Evolutionary conservation across 179 eudicot genomes (phyloP).

Genomic region (Pouteria campechiana): DNA sequence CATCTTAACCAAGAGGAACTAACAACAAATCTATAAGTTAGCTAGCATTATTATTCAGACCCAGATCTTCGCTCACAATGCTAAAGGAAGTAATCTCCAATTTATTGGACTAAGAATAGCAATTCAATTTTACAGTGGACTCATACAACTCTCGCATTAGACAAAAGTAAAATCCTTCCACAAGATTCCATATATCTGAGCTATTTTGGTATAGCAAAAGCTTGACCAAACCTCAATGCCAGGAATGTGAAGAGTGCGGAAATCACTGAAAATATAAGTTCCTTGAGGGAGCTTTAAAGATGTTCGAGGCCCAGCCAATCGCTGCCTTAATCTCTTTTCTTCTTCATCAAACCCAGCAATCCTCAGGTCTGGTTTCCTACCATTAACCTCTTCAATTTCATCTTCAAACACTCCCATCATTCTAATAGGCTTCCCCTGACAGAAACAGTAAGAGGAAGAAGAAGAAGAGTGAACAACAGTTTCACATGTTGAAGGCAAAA

Average conservation of each 20-base stretch:
- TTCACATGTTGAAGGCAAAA: neutral
- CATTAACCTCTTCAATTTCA: constrained; percentile 66
- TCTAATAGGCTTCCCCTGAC: constrained; percentile 62
- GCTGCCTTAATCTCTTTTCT: constrained; percentile 64
- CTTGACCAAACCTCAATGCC: constrained; percentile 52
- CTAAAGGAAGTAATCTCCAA: too few species aligned
- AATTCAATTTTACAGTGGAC: too few species aligned
- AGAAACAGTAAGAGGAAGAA: constrained; percentile 1
- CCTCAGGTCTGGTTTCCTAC: constrained; percentile 50
- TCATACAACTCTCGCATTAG: too few species aligned
- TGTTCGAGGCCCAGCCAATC: constrained; percentile 22
- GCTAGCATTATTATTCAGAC: too few species aligned
- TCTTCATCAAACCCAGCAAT: constrained; percentile 96
- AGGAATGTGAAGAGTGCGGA: constrained; percentile 77
- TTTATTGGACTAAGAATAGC: too few species aligned
- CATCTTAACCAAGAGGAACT: too few species aligned
- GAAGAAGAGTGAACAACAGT: neutral
- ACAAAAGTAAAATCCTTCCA: too few species aligned
- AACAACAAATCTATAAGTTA: too few species aligned
- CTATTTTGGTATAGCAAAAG: too few species aligned
- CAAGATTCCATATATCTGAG: too few species aligned
- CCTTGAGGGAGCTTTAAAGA: constrained; percentile 74
- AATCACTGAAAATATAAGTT: constrained; percentile 65
- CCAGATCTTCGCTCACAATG: too few species aligned
- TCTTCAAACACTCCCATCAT: constrained; percentile 84